Evolutionary conservation across 2,329 filamentous ascomycete species (phyloP), one percentile per base, ranked within the genome.

Genomic region (Fusarium ambrosium): DNA sequence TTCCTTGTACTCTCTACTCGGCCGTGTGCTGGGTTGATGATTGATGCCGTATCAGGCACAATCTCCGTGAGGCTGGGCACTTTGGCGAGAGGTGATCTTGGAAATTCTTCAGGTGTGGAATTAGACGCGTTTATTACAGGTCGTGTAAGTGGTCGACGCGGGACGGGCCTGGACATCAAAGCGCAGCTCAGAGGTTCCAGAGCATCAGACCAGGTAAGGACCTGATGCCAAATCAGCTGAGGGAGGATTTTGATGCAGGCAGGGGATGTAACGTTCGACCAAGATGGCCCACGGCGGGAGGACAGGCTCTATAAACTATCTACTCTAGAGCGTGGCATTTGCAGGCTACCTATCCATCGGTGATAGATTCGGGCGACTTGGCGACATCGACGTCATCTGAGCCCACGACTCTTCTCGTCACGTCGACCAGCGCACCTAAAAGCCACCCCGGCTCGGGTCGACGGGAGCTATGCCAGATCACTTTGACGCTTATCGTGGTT

Each of bases 1-100:
- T 36, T 43, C 29, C 51, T 63, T 41, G 61, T 70, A 61, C 64
- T 66, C 64, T 64, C 20, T 61, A 71, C 65, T 69, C 63, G 64
- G 64, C 68, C 60, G 56, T 69, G 60, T 70, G 56, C 70, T 71
- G 63, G 68, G 56, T 66, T 75, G 73, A 56, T 74, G 73, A 75
- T 75, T 73, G 69, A 73, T 77, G 56, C 74, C 72, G 60, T 62
- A 72, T 69, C 64, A 69, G 76, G 73, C 41, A 68, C 65, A 71
- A 74, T 67, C 73, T 64, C 70, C 73, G 73, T 66, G 29, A 51
- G 55, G 59, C 43, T 55, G 43, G 45, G 48, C 24, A 59, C 63
- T 37, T 65, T 65, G 43, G 55, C 37, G 41, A 32, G 43, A 48
- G 60, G 69, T 65, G 53, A 45, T 64, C 51, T 59, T 63, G 41